These are phyloP conservation scores for Apophysomyces trapeziformis DNA, from an alignment of 371 early-diverging fungal genomes.

Conservation along the genomic window DNA sequence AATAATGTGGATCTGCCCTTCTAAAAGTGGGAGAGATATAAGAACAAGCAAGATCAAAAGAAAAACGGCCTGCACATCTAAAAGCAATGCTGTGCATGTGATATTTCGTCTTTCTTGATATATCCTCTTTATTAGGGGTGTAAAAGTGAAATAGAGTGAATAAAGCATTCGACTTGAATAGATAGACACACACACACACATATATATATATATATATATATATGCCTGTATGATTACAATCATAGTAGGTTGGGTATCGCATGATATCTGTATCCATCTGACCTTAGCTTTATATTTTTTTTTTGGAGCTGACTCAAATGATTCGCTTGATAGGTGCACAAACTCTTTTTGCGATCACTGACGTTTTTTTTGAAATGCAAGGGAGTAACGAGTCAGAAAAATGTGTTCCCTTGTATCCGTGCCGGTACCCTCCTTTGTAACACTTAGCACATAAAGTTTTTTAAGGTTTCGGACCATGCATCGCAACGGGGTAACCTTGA, in stretches of 20 bases:
- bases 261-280: background rate
- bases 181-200: no score
- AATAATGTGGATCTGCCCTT: background rate
- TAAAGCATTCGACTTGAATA: background rate
- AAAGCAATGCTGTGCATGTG: constrained; percentile 1
- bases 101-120: background rate
- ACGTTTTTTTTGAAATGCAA: constrained; percentile 2
- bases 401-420: constrained; percentile 4
- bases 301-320: no score
- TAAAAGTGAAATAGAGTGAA: background rate
- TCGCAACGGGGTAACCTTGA: background rate
- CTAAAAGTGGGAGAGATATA: background rate
- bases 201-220: no score
- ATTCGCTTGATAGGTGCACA: background rate
- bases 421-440: constrained; percentile 5
- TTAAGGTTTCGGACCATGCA: constrained; percentile 7
- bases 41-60: background rate
- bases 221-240: no score
- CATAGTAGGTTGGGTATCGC: no score
- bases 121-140: background rate
- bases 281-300: background rate
- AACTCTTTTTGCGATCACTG: constrained; percentile 1
- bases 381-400: background rate
- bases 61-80: background rate
- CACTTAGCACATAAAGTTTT: background rate